Base-by-base conservation (phyloP, 345 rosid species). In the Kernera saxatilis region DNA sequence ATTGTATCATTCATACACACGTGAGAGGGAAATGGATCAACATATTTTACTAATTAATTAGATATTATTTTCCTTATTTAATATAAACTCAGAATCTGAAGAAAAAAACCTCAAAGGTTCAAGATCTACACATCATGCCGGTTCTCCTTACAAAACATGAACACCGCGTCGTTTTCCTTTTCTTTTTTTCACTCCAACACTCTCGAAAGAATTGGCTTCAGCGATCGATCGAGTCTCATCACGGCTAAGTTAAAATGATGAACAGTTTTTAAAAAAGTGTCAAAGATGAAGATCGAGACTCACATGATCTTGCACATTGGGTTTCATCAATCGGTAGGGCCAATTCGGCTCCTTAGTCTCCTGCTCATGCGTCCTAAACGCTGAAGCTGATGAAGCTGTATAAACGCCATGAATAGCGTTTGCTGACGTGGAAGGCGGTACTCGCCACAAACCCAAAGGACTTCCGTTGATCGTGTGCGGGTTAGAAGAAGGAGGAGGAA, bases 231-330 rank as follows among this genome's bases (percentile, higher is more conserved):
- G 27, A 64, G 59, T 26, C 52, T 73, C 77, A 73, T 65, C 51
- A 44, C 49, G 56, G 49, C 64, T 18, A 72, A 45, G 57, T 33
- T 54, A 43, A 72, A 36, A 55, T 11, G 48, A 70, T 71, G 25
- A 8, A 54, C 3, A 10, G 14, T 11, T 50, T 2, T 25, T 50
- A 67, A 27, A 2, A 13, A 32, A 4, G 43, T 30, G 75, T 83
- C 85, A 93, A 80, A 93, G 92, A 79, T 83, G 96, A 77, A 93
- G 97, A 87, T 93, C 98, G 81, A 93, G 89, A 82, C 98, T 93
- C 85, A 93, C 94, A 70, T 85, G 89, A 66, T 89, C 93, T 77
- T 88, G 84, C 59, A 81, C 79, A 64, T 77, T 85, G 0, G 84
- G 39, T 74, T 88, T 86, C 50, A 56, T 86, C 51, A 75, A 69